phyloP scores from a whole-genome alignment of 2,329 filamentous ascomycete species.

The Aureobasidium sp. region DNA sequence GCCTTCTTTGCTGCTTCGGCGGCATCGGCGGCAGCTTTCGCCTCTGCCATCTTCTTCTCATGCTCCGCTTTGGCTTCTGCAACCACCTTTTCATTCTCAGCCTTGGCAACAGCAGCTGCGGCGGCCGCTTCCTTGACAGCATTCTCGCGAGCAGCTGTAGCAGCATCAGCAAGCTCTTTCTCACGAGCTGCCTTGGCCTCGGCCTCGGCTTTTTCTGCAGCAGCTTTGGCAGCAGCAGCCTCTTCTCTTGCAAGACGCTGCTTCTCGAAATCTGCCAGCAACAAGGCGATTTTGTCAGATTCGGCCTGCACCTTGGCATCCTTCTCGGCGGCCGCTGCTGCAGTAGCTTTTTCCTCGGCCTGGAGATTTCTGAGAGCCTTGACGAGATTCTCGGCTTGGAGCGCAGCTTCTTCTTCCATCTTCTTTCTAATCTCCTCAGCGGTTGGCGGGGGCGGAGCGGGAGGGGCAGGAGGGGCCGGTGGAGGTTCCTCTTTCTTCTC shows the following conservation, averaged over 20 bases:
- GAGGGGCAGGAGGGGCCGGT: slow-evolving; percentile 20
- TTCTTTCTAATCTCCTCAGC: slow-evolving; percentile 21
- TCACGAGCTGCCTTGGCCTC: slow-evolving; percentile 44
- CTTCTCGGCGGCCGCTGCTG: slow-evolving; percentile 4
- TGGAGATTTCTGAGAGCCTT: slow-evolving; percentile 10
- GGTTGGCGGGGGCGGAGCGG: slow-evolving; percentile 19
- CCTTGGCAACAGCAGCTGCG: slow-evolving; percentile 24
- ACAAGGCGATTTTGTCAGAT: slow-evolving; percentile 23
- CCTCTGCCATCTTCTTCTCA: slow-evolving; percentile 49
- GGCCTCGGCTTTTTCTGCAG: slow-evolving; percentile 36
- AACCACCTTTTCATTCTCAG: slow-evolving; percentile 41
- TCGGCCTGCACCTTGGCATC: slow-evolving; percentile 17
- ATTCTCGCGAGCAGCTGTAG: slow-evolving; percentile 39
- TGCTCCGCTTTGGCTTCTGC: slow-evolving; percentile 31
- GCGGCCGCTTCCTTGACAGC: slow-evolving; percentile 32
- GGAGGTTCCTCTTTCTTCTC: slow-evolving; percentile 19
- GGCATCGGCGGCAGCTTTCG: slow-evolving; percentile 44
- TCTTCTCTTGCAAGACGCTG: slow-evolving; percentile 33
- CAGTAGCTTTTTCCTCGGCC: slow-evolving; percentile 12
- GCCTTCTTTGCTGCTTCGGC: slow-evolving; percentile 44
- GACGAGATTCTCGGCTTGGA: slow-evolving; percentile 9
- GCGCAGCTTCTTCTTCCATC: slow-evolving; percentile 30
- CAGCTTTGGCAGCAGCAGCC: slow-evolving; percentile 35
- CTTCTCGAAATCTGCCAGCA: slow-evolving; percentile 38
- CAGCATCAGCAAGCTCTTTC: slow-evolving; percentile 30